Percentiles rank a stretch among this genome's conserved stretches.
Conservation (phyloP, 148 eudicot species). For the Gaultheria prostrata region DNA sequence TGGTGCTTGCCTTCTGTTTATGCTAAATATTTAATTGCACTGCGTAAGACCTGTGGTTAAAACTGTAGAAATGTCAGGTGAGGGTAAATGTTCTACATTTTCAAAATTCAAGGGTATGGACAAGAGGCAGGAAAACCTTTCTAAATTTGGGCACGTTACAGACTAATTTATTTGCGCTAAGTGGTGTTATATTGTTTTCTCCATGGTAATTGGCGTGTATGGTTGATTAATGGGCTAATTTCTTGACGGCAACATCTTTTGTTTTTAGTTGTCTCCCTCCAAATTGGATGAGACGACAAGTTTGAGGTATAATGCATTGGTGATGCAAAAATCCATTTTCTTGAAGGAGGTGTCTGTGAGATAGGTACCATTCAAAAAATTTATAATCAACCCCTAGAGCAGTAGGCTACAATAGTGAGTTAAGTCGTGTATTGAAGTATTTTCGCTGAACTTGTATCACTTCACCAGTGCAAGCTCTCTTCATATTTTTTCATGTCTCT, state of each 20-base stretch:
- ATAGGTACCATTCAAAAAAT: not conserved
- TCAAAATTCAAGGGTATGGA: not conserved
- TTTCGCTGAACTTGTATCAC: not conserved
- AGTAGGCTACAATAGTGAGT: not conserved
- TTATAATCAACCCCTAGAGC: not conserved
- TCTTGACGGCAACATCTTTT: not conserved
- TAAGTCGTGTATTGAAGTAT: not conserved
- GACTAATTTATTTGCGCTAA: not conserved
- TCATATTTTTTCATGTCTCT: not conserved
- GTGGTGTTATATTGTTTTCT: not conserved
- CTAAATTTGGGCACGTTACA: not conserved
- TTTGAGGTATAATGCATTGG: not conserved
- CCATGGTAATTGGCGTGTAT: not conserved
- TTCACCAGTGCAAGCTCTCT: not conserved
- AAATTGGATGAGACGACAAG: not conserved
- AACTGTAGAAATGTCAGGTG: not conserved
- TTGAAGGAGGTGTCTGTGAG: not conserved
- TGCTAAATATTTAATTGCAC: not conserved
- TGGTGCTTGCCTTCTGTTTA: not conserved
- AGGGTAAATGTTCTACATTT: not conserved
- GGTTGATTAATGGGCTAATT: not conserved
- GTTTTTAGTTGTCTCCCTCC: not conserved
- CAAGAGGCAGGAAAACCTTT: not conserved
- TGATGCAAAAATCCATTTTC: slow-evolving; percentile 1
- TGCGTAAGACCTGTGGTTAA: not conserved